phyloP scores from a whole-genome alignment of 768 basidiomycete species.

The Kwoniella newhampshirensis region DNA sequence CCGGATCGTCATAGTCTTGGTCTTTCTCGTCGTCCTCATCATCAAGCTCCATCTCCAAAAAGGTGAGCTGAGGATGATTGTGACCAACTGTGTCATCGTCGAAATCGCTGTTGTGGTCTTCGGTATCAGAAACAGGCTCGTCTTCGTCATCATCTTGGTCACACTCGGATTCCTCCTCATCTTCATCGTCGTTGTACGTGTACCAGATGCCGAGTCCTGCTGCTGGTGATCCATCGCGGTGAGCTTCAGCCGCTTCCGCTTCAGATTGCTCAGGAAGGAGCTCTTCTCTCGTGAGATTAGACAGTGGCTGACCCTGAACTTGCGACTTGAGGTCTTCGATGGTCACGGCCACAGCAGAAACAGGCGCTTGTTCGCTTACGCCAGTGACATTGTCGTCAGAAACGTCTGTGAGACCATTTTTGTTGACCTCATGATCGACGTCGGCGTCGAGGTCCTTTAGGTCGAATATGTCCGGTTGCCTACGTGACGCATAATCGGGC shows the following conservation, averaged over 20 bases:
- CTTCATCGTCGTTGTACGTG: conserved; percentile 14
- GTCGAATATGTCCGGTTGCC: not conserved
- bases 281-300: not conserved
- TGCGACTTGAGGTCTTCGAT: too few species aligned
- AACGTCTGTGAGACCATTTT: too few species aligned
- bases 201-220: conserved; percentile 14
- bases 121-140: not conserved
- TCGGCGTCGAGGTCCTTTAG: conserved; percentile 1
- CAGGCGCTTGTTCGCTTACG: too few species aligned
- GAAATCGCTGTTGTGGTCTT: not conserved
- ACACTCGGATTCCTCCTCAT: not conserved
- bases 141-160: conserved; percentile 4
- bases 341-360: too few species aligned
- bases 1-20: conserved; percentile 4
- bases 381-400: too few species aligned
- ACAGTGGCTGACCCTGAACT: not conserved
- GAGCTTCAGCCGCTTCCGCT: not conserved
- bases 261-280: not conserved
- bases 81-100: conserved; percentile 6
- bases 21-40: conserved; percentile 1
- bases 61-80: too few species aligned
- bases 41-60: not conserved
- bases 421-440: not conserved
- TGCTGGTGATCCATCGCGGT: too few species aligned
- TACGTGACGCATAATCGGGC: not conserved